A percentile compares a stretch with the other conserved stretches of the same genome.
Evolutionary conservation across 1,284 basidiomycete genomes (phyloP).

Genomic region (Erythrobasidium hasegawianum): DNA sequence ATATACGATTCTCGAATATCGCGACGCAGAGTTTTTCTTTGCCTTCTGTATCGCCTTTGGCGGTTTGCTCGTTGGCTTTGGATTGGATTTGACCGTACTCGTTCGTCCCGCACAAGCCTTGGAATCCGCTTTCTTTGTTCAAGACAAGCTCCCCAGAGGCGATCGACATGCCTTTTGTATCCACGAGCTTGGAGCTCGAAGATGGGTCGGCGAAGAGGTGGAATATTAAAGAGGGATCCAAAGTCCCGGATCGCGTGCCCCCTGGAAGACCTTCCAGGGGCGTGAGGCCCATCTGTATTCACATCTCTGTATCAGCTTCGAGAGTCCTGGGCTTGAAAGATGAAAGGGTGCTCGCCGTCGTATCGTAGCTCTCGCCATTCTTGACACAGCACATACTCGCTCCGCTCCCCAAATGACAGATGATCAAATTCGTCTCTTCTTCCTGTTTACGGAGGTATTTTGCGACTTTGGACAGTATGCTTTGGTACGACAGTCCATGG

Average conservation of each 20-base stretch:
- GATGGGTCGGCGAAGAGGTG: conserved; percentile 68
- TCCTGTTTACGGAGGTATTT: conserved; percentile 57
- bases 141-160: conserved; percentile 73
- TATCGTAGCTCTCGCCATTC: conserved; percentile 68
- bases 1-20: conserved; percentile 34
- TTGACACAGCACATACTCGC: conserved; percentile 72
- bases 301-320: conserved; percentile 6
- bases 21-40: conserved; percentile 27
- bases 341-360: conserved; percentile 45
- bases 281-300: conserved; percentile 69
- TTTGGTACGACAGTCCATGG: conserved; percentile 60
- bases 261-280: conserved; percentile 74
- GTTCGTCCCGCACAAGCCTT: conserved; percentile 66
- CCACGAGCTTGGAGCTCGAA: conserved; percentile 50
- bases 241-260: conserved; percentile 73
- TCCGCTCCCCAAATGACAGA: conserved; percentile 78
- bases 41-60: conserved; percentile 44
- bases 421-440: conserved; percentile 62
- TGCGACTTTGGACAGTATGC: conserved; percentile 58
- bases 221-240: conserved; percentile 81
- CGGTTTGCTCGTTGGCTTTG: conserved; percentile 37
- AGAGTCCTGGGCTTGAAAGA: not conserved
- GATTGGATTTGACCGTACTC: conserved; percentile 64
- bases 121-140: conserved; percentile 56
- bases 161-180: conserved; percentile 58